These are phyloP conservation scores for Coniochaeta ligniaria DNA, from an alignment of 2,329 filamentous ascomycete genomes.

Conservation along the genomic window DNA sequence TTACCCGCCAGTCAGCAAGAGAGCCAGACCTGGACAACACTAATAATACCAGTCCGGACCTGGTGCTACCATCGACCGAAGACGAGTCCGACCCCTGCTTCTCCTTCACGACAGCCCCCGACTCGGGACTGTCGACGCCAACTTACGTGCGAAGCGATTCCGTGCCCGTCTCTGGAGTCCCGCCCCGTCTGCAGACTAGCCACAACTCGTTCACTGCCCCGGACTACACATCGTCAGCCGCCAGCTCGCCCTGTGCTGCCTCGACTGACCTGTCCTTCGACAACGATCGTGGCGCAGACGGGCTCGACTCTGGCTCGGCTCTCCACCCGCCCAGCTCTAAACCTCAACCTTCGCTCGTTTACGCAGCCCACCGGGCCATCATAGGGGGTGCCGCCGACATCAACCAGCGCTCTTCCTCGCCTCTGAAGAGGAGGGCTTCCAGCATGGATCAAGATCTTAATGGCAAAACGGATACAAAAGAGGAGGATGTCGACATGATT, in stretches of 20 bases:
- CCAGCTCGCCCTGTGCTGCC: conserved; percentile 50
- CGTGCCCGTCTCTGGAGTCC: conserved; percentile 41
- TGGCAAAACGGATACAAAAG: conserved; percentile 25
- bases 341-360: conserved; percentile 40
- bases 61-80: conserved; percentile 46
- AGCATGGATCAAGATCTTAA: conserved; percentile 49
- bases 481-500: conserved; percentile 42
- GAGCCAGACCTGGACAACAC: conserved; percentile 26
- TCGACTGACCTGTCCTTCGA: conserved; percentile 52
- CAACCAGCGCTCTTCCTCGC: conserved; percentile 55
- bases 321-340: conserved; percentile 18
- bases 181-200: conserved; percentile 42
- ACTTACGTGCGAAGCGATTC: conserved; percentile 34
- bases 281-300: conserved; percentile 42
- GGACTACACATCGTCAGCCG: conserved; percentile 47
- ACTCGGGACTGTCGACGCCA: conserved; percentile 28
- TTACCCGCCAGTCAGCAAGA: conserved; percentile 40
- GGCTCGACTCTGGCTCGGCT: conserved; percentile 32
- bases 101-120: conserved; percentile 35
- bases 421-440: conserved; percentile 56
- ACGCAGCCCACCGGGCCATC: conserved; percentile 43
- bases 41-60: conserved; percentile 28
- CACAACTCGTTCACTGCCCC: conserved; percentile 29
- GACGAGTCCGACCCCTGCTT: conserved; percentile 39
- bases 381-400: conserved; percentile 54